Evolutionary conservation across 495 filamentous ascomycete genomes (phyloP).

Genomic region (Xylaria curta): DNA sequence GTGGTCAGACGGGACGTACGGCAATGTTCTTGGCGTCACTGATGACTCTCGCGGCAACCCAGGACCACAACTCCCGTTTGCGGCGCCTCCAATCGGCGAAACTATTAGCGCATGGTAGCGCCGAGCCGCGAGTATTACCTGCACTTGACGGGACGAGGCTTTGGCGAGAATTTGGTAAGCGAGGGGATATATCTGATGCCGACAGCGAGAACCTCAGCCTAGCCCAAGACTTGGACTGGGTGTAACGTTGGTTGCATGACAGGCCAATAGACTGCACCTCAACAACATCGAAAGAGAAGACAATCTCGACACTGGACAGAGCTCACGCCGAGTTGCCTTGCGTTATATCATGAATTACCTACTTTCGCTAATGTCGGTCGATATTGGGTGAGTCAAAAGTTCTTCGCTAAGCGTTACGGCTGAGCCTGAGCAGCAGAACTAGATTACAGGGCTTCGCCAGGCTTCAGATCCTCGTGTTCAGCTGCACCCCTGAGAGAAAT

Average conservation of each 20-base stretch:
- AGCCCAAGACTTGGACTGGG: constrained; percentile 1
- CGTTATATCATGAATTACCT: neutral
- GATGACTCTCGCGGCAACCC: neutral
- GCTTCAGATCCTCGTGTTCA: constrained; percentile 12
- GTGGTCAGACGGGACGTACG: constrained; percentile 14
- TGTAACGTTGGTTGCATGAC: constrained; percentile 21
- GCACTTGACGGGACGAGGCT: constrained; percentile 18
- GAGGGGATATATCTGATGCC: neutral
- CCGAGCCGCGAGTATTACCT: constrained; percentile 10
- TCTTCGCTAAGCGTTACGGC: constrained; percentile 1
- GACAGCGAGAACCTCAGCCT: neutral
- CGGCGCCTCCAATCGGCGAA: constrained; percentile 11
- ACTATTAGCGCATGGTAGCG: constrained; percentile 12
- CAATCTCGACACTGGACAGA: neutral
- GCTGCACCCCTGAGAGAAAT: neutral
- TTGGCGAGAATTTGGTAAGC: constrained; percentile 26
- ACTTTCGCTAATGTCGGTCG: constrained; percentile 4
- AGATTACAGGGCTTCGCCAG: neutral
- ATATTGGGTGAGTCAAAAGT: neutral
- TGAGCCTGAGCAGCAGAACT: constrained; percentile 2
- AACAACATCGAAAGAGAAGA: neutral
- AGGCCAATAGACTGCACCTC: neutral
- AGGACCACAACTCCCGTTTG: constrained; percentile 10
- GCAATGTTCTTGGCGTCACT: constrained; percentile 11
- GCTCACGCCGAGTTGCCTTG: neutral